A percentile compares a stretch with the other conserved stretches of the same genome.
phyloP scores from a whole-genome alignment of 2,329 filamentous ascomycete genomes.

The Ascochyta fabae region DNA sequence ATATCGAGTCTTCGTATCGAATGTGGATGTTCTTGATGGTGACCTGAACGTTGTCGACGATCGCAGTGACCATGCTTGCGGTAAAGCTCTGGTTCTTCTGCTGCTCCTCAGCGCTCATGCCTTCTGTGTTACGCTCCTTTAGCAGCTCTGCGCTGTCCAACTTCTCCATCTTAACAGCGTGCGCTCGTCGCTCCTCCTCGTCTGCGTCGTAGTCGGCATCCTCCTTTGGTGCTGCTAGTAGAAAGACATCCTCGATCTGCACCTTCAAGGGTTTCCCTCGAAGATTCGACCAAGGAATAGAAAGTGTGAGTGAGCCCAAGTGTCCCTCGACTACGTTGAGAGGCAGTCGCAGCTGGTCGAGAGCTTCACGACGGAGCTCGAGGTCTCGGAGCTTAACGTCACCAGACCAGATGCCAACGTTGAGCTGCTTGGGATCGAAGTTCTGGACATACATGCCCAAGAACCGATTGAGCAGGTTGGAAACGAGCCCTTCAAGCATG shows the following conservation, averaged over 20 bases:
- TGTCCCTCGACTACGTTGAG: conserved; percentile 97
- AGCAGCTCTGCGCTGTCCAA: conserved; percentile 94
- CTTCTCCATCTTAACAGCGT: conserved; percentile 98
- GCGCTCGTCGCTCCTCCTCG: conserved; percentile 84
- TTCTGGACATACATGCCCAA: conserved; percentile 99
- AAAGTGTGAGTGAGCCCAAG: conserved; percentile 86
- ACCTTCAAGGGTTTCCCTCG: conserved; percentile 93
- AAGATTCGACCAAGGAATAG: conserved; percentile 97
- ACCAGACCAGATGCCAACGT: conserved; percentile 98
- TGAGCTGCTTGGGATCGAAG: conserved; percentile 96
- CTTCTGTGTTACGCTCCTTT: conserved; percentile 90
- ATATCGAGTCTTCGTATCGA: conserved; percentile 96
- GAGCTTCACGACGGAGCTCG: conserved; percentile 89
- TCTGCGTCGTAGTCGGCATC: conserved; percentile 92
- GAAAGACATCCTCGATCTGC: conserved; percentile 94
- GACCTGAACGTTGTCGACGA: conserved; percentile 97
- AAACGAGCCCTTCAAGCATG: conserved; percentile 97
- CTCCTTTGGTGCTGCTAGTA: conserved; percentile 93
- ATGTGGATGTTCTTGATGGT: conserved; percentile 98
- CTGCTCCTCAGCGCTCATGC: conserved; percentile 92
- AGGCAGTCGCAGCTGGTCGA: conserved; percentile 95
- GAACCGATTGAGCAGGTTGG: conserved; percentile 97
- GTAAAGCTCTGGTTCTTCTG: conserved; percentile 98
- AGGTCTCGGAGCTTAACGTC: conserved; percentile 95
- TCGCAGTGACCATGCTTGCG: conserved; percentile 90